Conservation (phyloP, 345 rosid species). For the Raphanus sativus region DNA sequence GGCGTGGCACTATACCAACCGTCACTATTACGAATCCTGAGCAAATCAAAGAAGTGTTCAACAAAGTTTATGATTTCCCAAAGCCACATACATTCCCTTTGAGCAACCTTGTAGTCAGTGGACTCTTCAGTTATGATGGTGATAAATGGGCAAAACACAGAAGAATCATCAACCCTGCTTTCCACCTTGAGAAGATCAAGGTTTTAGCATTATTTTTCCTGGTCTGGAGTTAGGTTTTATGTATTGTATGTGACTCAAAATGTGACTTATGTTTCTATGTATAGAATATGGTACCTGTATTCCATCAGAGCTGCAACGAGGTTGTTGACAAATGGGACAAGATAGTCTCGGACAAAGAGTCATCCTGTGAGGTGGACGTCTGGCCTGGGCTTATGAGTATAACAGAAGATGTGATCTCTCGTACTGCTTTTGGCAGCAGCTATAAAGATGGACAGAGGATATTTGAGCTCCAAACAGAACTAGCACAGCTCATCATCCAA, state of each 20-base stretch:
- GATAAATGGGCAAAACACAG: not conserved
- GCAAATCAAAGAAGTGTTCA: not conserved
- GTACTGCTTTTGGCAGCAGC: not conserved
- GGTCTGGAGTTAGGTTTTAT: not conserved
- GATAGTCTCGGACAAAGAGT: not conserved
- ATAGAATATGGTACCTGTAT: not conserved
- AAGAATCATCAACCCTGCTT: not conserved
- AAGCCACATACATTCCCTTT: not conserved
- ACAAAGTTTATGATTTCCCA: not conserved
- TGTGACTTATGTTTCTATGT: not conserved
- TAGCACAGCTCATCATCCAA: not conserved
- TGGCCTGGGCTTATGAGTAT: not conserved
- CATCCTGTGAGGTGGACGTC: not conserved
- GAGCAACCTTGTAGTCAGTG: not conserved
- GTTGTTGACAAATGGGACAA: not conserved
- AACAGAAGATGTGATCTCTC: constrained; percentile 1
- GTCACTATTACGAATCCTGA: not conserved
- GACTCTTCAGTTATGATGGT: not conserved
- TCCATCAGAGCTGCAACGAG: not conserved
- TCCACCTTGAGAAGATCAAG: constrained; percentile 1
- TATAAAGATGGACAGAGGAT: not conserved
- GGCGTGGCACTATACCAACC: not conserved
- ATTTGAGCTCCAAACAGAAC: not conserved
- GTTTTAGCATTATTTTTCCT: not conserved
- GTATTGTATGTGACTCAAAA: not conserved